These are phyloP conservation scores for Boletus subcaerulescens DNA, from an alignment of 768 basidiomycete genomes.

Conservation along the genomic window DNA sequence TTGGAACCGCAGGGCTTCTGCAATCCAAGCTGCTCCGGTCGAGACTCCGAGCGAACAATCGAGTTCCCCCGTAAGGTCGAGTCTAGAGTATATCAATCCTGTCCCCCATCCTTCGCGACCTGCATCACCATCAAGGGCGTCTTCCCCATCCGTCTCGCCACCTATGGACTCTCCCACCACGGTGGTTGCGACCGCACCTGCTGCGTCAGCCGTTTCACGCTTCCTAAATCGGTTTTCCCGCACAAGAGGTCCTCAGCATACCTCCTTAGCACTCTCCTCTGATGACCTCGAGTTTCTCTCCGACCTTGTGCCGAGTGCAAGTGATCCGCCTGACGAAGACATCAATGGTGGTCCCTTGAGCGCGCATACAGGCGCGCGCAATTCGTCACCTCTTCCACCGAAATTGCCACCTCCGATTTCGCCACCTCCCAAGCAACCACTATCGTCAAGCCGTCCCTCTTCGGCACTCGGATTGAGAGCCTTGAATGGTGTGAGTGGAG, in stretches of 20 bases:
- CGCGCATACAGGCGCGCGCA: constrained; percentile 41
- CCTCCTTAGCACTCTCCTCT: constrained; percentile 67
- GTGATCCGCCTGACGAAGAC: constrained; percentile 38
- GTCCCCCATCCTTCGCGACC: constrained; percentile 9
- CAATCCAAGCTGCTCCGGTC: constrained; percentile 17
- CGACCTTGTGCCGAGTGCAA: constrained; percentile 57
- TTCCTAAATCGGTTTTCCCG: constrained; percentile 78
- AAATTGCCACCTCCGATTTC: constrained; percentile 48
- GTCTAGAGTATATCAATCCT: constrained; percentile 27
- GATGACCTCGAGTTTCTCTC: constrained; percentile 83
- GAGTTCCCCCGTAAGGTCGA: constrained; percentile 29
- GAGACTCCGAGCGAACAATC: constrained; percentile 20
- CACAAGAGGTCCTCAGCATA: constrained; percentile 37
- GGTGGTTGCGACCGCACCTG: constrained; percentile 14
- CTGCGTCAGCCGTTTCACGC: constrained; percentile 74
- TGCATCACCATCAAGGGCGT: constrained; percentile 16
- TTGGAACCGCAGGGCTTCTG: constrained; percentile 49
- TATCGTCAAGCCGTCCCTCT: constrained; percentile 12
- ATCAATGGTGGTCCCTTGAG: constrained; percentile 34
- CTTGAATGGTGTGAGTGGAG: not conserved
- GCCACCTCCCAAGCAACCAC: constrained; percentile 33
- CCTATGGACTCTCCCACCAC: constrained; percentile 3
- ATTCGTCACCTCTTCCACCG: constrained; percentile 39
- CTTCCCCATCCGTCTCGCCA: constrained; percentile 11
- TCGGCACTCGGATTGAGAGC: constrained; percentile 3